Evolutionary conservation across 768 basidiomycete genomes (phyloP), one percentile per base, ranked within the genome.

Genomic region (Phaffia tasmanica): DNA sequence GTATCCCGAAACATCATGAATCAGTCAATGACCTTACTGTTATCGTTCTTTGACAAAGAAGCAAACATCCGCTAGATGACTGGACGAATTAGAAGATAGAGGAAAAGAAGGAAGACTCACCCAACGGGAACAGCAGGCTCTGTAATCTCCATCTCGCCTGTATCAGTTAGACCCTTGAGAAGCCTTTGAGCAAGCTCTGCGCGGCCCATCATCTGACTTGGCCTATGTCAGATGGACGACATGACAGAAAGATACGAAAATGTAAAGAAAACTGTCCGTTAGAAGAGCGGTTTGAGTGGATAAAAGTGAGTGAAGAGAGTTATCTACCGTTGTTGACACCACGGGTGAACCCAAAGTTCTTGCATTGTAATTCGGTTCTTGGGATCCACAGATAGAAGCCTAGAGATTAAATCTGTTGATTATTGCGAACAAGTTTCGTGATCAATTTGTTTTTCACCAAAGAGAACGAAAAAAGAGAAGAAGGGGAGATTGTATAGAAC

Each of bases 91-190:
- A 48, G 47, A 25, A 53, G 50, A 2, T 14, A 63, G 21, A 50
- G 47, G 47, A 30, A 11, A 35, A 50, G 25, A 23, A 32, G 19
- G 35, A 51, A 25, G 16, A 35, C 57, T 51, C 5, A 65, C 64
- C 30, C 30, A 23, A 65, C 50, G 3, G 67, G 65, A 70, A 74
- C 32, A 63, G 53, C 49, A n/a, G 89, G 85, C 14, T 84, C 78
- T 3, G 87, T 86, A 60, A 89, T 78, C 3, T 81, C 82, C 70
- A 94, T 79, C 75, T 91, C 89, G 0, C 92, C 93, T 18, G 80
- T 83, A 16, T 78, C 78, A 15, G 85, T 80, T 55, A 97, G 74
- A 2, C 82, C 80, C 67, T 85, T 79, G 0, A 87, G 87, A 32
- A 98, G 80, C 60, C 81, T 82, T 47, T 86, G 81, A 0, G 89